Evolutionary conservation across 148 eudicot genomes (phyloP).

Genomic region (Amaranthus cruentus): DNA sequence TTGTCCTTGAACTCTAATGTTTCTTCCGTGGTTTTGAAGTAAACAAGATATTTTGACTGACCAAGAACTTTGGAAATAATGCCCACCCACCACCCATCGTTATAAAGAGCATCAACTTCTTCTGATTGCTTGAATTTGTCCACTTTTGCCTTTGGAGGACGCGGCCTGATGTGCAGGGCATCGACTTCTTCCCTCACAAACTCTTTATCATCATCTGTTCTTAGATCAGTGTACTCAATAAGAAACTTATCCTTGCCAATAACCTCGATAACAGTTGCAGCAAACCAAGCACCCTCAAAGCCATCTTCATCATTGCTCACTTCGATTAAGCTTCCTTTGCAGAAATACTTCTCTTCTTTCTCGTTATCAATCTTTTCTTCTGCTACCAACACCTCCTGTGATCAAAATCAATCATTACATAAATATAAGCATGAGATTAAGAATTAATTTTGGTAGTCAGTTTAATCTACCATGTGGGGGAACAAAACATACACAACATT

Average conservation of each 20-base stretch:
- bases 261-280: slow-evolving; percentile 48
- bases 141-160: slow-evolving; percentile 47
- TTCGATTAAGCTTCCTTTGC: slow-evolving; percentile 57
- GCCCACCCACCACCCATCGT: slow-evolving; percentile 98
- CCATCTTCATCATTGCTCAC: slow-evolving; percentile 86
- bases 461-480: not conserved
- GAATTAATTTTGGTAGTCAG: not conserved
- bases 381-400: slow-evolving; percentile 20
- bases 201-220: slow-evolving; percentile 56
- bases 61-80: slow-evolving; percentile 49
- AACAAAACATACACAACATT: not conserved
- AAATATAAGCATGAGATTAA: not conserved
- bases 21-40: slow-evolving; percentile 52
- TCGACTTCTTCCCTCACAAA: slow-evolving; percentile 68
- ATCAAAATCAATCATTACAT: slow-evolving; percentile 11
- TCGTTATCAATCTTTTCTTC: slow-evolving; percentile 17
- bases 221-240: slow-evolving; percentile 56
- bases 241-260: slow-evolving; percentile 38
- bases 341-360: slow-evolving; percentile 23
- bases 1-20: slow-evolving; percentile 51
- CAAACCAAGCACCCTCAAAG: slow-evolving; percentile 86
- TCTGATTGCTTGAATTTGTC: slow-evolving; percentile 47
- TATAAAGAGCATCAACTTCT: slow-evolving; percentile 77
- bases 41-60: slow-evolving; percentile 50
- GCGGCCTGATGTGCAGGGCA: slow-evolving; percentile 58